phyloP scores from a whole-genome alignment of 2,329 filamentous ascomycete genomes.

The Nemania bipapillata region DNA sequence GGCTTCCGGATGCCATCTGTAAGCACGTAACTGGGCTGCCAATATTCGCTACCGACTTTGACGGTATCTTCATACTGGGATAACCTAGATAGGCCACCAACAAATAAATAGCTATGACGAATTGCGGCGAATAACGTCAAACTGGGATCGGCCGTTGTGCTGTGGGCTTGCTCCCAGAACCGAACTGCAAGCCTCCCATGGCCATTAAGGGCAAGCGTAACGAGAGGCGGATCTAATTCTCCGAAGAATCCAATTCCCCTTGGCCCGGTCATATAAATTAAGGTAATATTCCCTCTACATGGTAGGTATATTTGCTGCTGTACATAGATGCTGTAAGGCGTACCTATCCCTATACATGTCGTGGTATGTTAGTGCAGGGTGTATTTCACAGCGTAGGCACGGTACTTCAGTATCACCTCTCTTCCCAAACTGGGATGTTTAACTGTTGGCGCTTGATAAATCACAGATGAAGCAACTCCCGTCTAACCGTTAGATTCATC shows the following conservation, averaged over 20 bases:
- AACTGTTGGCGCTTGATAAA: conserved; percentile 21
- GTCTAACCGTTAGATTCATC: conserved; percentile 14
- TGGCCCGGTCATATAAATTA: background rate
- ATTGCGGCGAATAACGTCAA: conserved; percentile 16
- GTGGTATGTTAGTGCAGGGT: background rate
- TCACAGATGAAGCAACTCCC: conserved; percentile 23
- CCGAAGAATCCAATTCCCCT: conserved; percentile 16
- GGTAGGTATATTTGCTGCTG: background rate
- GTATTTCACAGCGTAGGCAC: conserved; percentile 9
- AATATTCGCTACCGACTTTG: conserved; percentile 10
- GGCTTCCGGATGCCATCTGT: background rate
- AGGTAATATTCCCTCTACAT: background rate
- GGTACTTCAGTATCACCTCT: background rate
- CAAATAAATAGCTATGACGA: conserved; percentile 4
- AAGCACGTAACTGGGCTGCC: background rate
- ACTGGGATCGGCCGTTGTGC: conserved; percentile 9
- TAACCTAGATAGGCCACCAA: conserved; percentile 6
- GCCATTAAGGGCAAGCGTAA: background rate
- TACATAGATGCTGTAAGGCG: background rate
- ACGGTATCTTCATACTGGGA: conserved; percentile 13
- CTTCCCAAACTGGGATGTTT: background rate
- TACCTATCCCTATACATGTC: background rate
- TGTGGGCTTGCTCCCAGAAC: conserved; percentile 6
- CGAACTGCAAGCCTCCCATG: background rate
- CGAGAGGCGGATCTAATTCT: conserved; percentile 21